Conservation (phyloP, 768 basidiomycete genomes). For the Nevesoporus exiguus region DNA sequence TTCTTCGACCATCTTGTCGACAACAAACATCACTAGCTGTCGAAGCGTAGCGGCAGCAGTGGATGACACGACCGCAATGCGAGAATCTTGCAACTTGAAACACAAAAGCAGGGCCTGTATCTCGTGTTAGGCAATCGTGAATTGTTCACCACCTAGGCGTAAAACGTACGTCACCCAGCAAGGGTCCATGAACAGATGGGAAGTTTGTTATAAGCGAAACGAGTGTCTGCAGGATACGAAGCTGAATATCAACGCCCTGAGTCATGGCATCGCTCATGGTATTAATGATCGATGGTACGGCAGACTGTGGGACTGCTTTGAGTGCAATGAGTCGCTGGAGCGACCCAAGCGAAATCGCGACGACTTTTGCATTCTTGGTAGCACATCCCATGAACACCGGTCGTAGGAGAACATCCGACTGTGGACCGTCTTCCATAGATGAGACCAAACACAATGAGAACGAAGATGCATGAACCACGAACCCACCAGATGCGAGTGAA, state of each 20-base stretch:
- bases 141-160: not conserved
- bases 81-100: constrained; percentile 93
- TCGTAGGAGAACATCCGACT: constrained; percentile 74
- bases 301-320: constrained; percentile 77
- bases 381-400: constrained; percentile 94
- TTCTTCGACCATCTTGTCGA: constrained; percentile 88
- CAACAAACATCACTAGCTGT: constrained; percentile 96
- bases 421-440: constrained; percentile 57
- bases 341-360: constrained; percentile 87
- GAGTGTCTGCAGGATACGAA: constrained; percentile 89
- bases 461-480: constrained; percentile 19
- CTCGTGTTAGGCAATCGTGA: too few relatives aligned
- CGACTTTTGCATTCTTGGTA: constrained; percentile 90
- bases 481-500: constrained; percentile 67
- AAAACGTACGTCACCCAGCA: constrained; percentile 74
- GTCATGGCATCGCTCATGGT: constrained; percentile 87
- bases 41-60: constrained; percentile 95
- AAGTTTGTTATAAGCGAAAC: constrained; percentile 90
- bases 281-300: constrained; percentile 73
- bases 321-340: constrained; percentile 87
- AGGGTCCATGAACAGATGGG: constrained; percentile 69
- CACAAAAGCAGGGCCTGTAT: constrained; percentile 83
- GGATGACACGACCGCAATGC: constrained; percentile 93
- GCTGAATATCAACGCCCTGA: constrained; percentile 95
- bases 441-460: constrained; percentile 3